Evolutionary conservation across 495 filamentous ascomycete species (phyloP).

Genomic region (Penicillium dipodomyicola): DNA sequence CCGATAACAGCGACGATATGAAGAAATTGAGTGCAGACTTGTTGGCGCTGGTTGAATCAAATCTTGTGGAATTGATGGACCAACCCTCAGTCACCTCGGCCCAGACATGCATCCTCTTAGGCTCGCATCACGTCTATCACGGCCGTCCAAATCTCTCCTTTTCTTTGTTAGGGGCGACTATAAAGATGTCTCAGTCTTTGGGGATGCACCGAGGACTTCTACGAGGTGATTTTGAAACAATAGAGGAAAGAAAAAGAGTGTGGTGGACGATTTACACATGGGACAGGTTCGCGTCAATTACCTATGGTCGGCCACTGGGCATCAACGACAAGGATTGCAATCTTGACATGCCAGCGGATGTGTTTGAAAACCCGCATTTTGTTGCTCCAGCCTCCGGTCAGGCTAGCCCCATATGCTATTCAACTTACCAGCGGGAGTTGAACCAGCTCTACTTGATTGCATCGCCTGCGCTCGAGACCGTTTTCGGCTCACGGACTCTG

Average conservation of each 20-base stretch:
- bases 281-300: slow-evolving; percentile 38
- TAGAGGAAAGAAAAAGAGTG: slow-evolving; percentile 34
- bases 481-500: slow-evolving; percentile 32
- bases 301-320: slow-evolving; percentile 33
- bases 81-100: slow-evolving; percentile 28
- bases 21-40: slow-evolving; percentile 16
- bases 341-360: slow-evolving; percentile 30
- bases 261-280: slow-evolving; percentile 43
- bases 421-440: slow-evolving; percentile 33
- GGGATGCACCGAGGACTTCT: slow-evolving; percentile 31
- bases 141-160: slow-evolving; percentile 36
- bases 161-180: slow-evolving; percentile 35
- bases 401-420: slow-evolving; percentile 25
- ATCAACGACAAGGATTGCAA: slow-evolving; percentile 41
- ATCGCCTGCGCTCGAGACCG: slow-evolving; percentile 28
- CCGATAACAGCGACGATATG: slow-evolving; percentile 16
- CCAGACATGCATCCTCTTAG: slow-evolving; percentile 35
- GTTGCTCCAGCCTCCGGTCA: slow-evolving; percentile 1
- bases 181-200: slow-evolving; percentile 34
- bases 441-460: slow-evolving; percentile 35
- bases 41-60: slow-evolving; percentile 21
- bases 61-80: slow-evolving; percentile 38
- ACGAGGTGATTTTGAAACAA: slow-evolving; percentile 21
- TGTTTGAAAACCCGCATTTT: slow-evolving; percentile 27
- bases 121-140: slow-evolving; percentile 37